Evolutionary conservation across 208 protist species (phyloP).

Genomic region (Acanthamoeba castellanii): DNA sequence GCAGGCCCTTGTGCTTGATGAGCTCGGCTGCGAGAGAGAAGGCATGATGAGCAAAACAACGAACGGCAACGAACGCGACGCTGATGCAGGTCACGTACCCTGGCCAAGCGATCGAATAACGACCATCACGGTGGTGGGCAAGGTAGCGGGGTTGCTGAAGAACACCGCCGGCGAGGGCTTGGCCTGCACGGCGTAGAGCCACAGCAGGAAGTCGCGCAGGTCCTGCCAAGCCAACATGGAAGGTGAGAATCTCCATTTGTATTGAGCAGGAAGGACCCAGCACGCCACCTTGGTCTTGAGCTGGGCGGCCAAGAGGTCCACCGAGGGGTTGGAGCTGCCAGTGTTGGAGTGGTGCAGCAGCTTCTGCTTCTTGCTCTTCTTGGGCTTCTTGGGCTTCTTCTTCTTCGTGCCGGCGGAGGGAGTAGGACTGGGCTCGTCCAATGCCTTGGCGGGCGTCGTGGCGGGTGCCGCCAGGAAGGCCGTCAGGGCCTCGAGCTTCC

Average conservation of each 20-base stretch:
- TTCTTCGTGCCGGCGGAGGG: neutral
- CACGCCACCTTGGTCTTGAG: slow-evolving; percentile 1
- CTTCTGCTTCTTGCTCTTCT: slow-evolving; percentile 11
- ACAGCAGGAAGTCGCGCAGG: slow-evolving; percentile 30
- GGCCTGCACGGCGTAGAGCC: neutral
- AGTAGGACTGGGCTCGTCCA: neutral
- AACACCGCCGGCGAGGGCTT: neutral
- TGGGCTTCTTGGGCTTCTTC: neutral
- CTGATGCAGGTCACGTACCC: neutral
- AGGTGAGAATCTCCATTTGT: neutral
- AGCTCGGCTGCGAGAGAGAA: neutral
- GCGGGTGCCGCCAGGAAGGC: neutral
- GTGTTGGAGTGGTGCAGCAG: neutral
- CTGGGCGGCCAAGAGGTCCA: neutral
- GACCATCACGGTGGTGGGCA: slow-evolving; percentile 8
- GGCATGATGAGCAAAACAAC: neutral
- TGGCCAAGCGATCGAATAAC: neutral
- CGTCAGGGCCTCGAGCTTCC: slow-evolving; percentile 32
- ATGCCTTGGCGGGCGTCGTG: neutral
- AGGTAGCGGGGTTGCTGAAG: neutral
- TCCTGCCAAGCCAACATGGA: neutral
- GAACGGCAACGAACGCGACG: neutral
- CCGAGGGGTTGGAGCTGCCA: neutral
- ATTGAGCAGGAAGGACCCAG: neutral
- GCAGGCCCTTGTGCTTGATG: neutral